Evolutionary conservation across 352 stramenopile genomes (phyloP).

Genomic region (Pythium brassicae): DNA sequence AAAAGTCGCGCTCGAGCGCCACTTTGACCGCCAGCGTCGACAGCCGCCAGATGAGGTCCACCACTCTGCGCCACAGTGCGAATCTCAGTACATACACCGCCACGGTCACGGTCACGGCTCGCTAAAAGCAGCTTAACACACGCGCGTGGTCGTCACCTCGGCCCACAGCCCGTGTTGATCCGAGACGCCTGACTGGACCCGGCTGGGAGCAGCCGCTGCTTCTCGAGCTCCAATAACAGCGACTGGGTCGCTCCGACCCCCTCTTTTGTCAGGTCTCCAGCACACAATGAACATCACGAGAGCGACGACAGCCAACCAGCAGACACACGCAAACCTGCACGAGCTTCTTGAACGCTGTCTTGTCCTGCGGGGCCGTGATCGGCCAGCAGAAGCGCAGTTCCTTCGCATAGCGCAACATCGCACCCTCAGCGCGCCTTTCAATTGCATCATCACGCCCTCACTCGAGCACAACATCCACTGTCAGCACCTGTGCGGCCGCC

Average conservation of each 20-base stretch:
- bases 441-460: not conserved
- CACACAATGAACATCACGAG: too few species aligned
- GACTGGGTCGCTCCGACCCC: too few species aligned
- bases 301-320: too few species aligned
- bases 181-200: conserved; percentile 48
- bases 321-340: conserved; percentile 27
- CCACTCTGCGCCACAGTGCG: conserved; percentile 24
- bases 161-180: conserved; percentile 47
- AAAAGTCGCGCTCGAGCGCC: conserved; percentile 17
- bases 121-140: not conserved
- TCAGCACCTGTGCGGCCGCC: conserved; percentile 14
- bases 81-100: too few species aligned
- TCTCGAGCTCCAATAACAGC: conserved; percentile 42
- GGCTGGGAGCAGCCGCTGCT: conserved; percentile 28
- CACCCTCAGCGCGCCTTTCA: not conserved
- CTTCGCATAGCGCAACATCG: conserved; percentile 5
- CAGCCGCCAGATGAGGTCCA: conserved; percentile 52
- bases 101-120: not conserved
- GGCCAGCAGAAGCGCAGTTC: conserved; percentile 57
- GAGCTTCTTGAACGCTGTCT: conserved; percentile 56
- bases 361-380: conserved; percentile 49
- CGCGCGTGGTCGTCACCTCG: conserved; percentile 17
- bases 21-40: conserved; percentile 37
- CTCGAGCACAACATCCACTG: not conserved
- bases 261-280: not conserved